phyloP scores from a whole-genome alignment of 768 basidiomycete species.

The Mycena olivaceomarginata region DNA sequence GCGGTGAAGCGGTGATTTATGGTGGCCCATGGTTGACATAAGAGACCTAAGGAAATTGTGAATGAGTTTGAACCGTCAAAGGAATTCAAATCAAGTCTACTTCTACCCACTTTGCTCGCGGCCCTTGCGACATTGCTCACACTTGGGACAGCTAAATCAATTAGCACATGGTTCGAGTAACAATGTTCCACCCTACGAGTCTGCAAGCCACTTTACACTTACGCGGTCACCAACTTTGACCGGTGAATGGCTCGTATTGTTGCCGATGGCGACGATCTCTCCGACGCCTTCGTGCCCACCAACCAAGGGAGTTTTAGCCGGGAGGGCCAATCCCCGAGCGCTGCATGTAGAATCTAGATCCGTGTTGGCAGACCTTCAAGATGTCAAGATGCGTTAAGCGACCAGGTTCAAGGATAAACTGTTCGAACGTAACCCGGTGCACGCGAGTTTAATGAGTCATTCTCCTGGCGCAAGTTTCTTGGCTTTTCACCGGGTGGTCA shows the following conservation, averaged over 20 bases:
- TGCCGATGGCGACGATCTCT: constrained; percentile 86
- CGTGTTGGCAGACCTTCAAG: constrained; percentile 82
- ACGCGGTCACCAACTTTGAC: constrained; percentile 88
- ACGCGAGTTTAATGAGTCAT: constrained; percentile 85
- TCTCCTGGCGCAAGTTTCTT: constrained; percentile 79
- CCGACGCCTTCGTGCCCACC: constrained; percentile 94
- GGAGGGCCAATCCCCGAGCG: constrained; percentile 88
- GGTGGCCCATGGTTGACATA: too few species aligned
- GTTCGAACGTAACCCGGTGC: constrained; percentile 71
- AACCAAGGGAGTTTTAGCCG: constrained; percentile 79
- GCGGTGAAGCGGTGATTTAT: too few species aligned
- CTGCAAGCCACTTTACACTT: constrained; percentile 89
- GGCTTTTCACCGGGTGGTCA: constrained; percentile 75
- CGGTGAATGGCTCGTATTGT: constrained; percentile 72
- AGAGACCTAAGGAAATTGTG: too few species aligned
- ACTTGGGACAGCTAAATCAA: constrained; percentile 73
- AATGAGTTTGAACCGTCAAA: background rate
- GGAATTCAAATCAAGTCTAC: background rate
- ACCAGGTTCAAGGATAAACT: background rate
- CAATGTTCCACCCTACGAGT: constrained; percentile 59
- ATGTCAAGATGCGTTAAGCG: background rate
- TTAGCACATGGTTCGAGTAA: background rate
- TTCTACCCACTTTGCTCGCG: constrained; percentile 78
- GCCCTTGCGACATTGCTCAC: constrained; percentile 87
- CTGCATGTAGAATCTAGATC: constrained; percentile 88